A percentile compares a stretch with the other conserved stretches of the same genome.
Conservation (phyloP, 108 stramenopile species). For the Poteriospumella lacustris region DNA sequence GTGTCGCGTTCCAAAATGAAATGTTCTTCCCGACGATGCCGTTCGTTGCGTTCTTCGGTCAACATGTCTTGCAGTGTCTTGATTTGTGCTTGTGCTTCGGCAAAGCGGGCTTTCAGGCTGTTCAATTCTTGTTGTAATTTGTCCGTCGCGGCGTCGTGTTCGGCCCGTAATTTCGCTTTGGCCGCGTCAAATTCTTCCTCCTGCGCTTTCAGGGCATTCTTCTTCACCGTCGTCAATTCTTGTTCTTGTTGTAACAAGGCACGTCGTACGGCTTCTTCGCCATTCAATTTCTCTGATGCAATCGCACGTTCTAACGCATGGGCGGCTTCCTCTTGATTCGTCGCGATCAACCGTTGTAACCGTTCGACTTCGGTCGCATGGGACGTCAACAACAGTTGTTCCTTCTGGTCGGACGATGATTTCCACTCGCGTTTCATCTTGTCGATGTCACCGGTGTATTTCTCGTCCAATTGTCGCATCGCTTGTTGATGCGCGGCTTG, state of each 20-base stretch:
- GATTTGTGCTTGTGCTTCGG: not conserved
- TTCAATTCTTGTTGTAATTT: too few species aligned
- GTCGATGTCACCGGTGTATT: not conserved
- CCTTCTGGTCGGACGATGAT: not conserved
- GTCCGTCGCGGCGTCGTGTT: too few species aligned
- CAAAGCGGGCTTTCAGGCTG: too few species aligned
- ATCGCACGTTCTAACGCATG: not conserved
- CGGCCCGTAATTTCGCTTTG: too few species aligned
- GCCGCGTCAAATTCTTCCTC: too few species aligned
- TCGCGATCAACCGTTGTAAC: not conserved
- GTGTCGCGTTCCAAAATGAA: slow-evolving; percentile 7
- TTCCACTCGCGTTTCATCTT: not conserved
- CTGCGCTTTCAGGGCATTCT: too few species aligned
- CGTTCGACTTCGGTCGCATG: slow-evolving; percentile 36
- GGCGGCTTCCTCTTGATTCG: not conserved
- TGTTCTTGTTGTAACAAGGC: too few species aligned
- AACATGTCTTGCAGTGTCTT: not conserved
- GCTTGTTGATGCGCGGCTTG: not conserved
- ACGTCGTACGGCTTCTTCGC: not conserved
- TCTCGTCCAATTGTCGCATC: not conserved
- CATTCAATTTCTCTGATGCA: not conserved
- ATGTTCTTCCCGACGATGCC: not conserved
- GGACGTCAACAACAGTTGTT: slow-evolving; percentile 32
- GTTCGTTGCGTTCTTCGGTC: slow-evolving; percentile 4
- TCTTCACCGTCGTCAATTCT: too few species aligned